A percentile compares a stretch with the other conserved stretches of the same genome.
phyloP scores from a whole-genome alignment of 306 rosid genomes.

The Abrus pulchellus region DNA sequence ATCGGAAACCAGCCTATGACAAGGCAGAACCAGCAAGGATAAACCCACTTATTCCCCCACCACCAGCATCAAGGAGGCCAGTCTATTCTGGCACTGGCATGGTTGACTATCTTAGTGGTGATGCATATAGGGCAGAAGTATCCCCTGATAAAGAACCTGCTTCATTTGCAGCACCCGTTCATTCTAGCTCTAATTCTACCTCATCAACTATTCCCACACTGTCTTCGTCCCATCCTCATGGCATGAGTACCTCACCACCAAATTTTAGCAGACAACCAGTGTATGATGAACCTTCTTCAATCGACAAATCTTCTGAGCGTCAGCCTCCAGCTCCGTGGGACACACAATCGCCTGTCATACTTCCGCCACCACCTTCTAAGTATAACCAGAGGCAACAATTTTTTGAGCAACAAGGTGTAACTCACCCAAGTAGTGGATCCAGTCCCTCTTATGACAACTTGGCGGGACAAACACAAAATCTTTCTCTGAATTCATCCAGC shows the following conservation, averaged over 20 bases:
- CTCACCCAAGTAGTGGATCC: constrained; percentile 64
- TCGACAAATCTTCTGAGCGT: constrained; percentile 64
- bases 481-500: constrained; percentile 72
- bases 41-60: constrained; percentile 81
- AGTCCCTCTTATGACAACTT: constrained; percentile 76
- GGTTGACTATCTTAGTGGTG: constrained; percentile 95
- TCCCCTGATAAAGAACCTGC: constrained; percentile 52
- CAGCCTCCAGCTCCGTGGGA: constrained; percentile 85
- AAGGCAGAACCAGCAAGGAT: constrained; percentile 55
- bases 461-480: constrained; percentile 76
- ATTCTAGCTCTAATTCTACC: constrained; percentile 57
- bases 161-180: constrained; percentile 54
- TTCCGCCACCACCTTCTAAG: constrained; percentile 88
- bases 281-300: constrained; percentile 71
- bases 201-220: constrained; percentile 47
- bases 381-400: constrained; percentile 82
- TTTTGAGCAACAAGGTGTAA: constrained; percentile 65
- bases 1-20: constrained; percentile 66
- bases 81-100: constrained; percentile 61
- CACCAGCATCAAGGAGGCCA: constrained; percentile 80
- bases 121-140: constrained; percentile 73
- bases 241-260: constrained; percentile 57
- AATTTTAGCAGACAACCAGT: constrained; percentile 59
- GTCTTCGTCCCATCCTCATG: constrained; percentile 58
- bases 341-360: constrained; percentile 54